Conservation (phyloP, 805 yeast genomes). For the Zygotorulaspora florentina region DNA sequence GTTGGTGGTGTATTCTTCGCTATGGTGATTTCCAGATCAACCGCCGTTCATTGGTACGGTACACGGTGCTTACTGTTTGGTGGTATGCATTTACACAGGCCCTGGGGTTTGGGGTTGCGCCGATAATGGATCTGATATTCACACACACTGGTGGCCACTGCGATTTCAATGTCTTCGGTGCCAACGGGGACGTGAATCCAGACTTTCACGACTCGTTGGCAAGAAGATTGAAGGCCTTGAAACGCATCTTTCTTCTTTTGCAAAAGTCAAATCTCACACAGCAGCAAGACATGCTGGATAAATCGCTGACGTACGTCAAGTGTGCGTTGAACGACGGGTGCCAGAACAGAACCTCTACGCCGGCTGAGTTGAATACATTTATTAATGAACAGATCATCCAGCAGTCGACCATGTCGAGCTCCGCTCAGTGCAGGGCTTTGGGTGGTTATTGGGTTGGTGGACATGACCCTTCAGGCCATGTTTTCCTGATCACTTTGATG, state of each 20-base stretch:
- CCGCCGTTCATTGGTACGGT: slow-evolving; percentile 39
- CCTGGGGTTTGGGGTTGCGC: slow-evolving; percentile 70
- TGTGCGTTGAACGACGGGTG: slow-evolving; percentile 8
- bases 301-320: slow-evolving; percentile 9
- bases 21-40: slow-evolving; percentile 2
- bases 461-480: slow-evolving; percentile 95
- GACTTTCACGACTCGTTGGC: slow-evolving; percentile 17
- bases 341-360: slow-evolving; percentile 4
- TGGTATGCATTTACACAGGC: slow-evolving; percentile 81
- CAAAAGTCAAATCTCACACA: slow-evolving; percentile 1
- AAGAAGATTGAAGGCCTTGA: slow-evolving; percentile 17
- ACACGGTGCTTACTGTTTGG: slow-evolving; percentile 59
- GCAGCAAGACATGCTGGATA: slow-evolving; percentile 3
- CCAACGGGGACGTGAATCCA: slow-evolving; percentile 11
- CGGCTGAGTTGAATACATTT: slow-evolving; percentile 14
- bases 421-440: slow-evolving; percentile 46
- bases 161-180: slow-evolving; percentile 25
- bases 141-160: slow-evolving; percentile 81
- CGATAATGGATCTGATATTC: slow-evolving; percentile 85
- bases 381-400: slow-evolving; percentile 15
- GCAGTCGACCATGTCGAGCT: slow-evolving; percentile 30
- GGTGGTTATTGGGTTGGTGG: slow-evolving; percentile 81
- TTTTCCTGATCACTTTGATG: slow-evolving; percentile 55
- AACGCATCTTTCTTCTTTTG: slow-evolving; percentile 13
- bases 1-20: slow-evolving; percentile 23